Base-by-base conservation (phyloP, 148 eudicot genomes). In the Silene uniflora region DNA sequence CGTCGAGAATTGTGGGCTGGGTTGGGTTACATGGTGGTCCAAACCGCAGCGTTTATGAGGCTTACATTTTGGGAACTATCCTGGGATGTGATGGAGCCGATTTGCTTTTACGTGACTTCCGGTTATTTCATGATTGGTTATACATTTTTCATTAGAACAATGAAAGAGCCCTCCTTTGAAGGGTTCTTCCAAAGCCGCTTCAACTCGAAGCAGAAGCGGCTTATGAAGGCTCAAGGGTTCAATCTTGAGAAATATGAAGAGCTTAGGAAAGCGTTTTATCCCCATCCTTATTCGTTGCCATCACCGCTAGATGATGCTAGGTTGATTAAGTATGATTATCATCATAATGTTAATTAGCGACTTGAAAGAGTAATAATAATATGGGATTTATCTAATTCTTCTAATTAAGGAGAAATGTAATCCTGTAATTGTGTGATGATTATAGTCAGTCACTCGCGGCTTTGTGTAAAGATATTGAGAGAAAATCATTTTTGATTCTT, bases 51-150 rank as follows among this genome's bases (percentile, higher is more conserved):
- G 2, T 96, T 96, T 85, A 91, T 92, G 91, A 87, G 98, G 83
- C 85, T 92, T 7, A 96, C 99, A 18, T 96, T 92, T 68, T 96
- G 99, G 98, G 99, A 96, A 76, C 88, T 96, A 1, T 77, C 98
- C 0, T 96, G 99, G 99, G 99, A 96, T 82, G 99, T 96, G 2
- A 96, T 96, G 99, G 99, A 93, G 73, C 98, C 98, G 9, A 88
- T 93, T 77, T 93, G 98, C 82, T 91, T 93, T 81, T 93, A 87
- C 52, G 97, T 90, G 18, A 90, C 98, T 0, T 93, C 98, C 1
- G 22, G 83, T 4, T 91, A 91, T 78, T 91, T 86, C 88, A 93
- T 90, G 97, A 88, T 83, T 9, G 91, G 98, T 2, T 93, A 93
- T 29, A 80, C 89, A 0, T 93, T 91, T 83, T 93, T 93, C 86